Base-by-base conservation (phyloP, 345 rosid species). In the Capsella bursapastoris region DNA sequence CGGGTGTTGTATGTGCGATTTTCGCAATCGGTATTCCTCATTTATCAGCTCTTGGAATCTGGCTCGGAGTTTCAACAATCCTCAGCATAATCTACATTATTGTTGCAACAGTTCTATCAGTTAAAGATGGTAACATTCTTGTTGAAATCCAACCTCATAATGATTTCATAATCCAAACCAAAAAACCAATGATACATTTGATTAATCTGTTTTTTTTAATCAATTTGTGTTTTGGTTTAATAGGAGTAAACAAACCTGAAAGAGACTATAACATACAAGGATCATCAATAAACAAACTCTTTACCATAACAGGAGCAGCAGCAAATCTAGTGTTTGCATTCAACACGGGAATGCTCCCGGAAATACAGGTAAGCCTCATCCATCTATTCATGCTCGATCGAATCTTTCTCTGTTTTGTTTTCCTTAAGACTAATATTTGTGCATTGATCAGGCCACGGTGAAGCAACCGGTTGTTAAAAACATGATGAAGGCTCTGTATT, bases 311-410 rank as follows among this genome's bases (percentile, higher is more conserved):
- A 3, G 97, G 98, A 47, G 97, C 96, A 70, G 66, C 85, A 51
- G 96, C 98, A 55, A 95, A 64, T 83, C 89, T 95, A 2, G 90
- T 95, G 41, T 95, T 92, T 61, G 97, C 97, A 64, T 95, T 84
- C 64, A 95, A 95, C 59, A 92, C 98, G 0, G 99, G 99, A 79
- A 95, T 95, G 99, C 97, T 92, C 45, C 98, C 97, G 16, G 99
- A 95, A 80, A 95, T 95, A 64, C 84, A 83, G 40, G 86, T 81
- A 4, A 44, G 78, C 25, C 47, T 25, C 53, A 37, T 67, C 13
- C 15, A 51, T 64, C 8, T 29, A 12, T 37, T 25, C 14, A 28
- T 50, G 22, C 16, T 18, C 7, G 7, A 11, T 40, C 27, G 6
- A 41, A 25, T 53, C 47, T 1, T 51, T 16, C 45, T 48, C 44